Conservation (phyloP, 441 rosid genomes). For the Arabidopsis lyrata region DNA sequence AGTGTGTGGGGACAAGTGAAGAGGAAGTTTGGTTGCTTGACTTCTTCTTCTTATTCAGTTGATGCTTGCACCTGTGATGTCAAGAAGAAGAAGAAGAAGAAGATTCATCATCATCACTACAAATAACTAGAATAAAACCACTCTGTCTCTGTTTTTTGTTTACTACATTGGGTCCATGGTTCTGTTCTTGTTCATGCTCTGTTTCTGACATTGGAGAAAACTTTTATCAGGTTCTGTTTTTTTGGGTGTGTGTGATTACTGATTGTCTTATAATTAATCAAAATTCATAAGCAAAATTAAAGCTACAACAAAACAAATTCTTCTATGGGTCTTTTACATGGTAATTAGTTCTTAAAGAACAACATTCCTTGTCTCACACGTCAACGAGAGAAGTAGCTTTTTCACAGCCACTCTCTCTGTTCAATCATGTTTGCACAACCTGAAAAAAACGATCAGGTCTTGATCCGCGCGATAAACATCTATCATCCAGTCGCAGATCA, state of each 20-base stretch:
- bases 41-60: slow-evolving; percentile 39
- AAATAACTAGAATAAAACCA: background rate
- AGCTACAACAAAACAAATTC: slow-evolving; percentile 28
- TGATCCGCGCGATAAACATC: slow-evolving; percentile 17
- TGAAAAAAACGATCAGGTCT: slow-evolving; percentile 10
- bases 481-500: slow-evolving; percentile 25
- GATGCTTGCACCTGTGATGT: slow-evolving; percentile 58
- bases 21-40: slow-evolving; percentile 84
- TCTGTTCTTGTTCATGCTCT: slow-evolving; percentile 22
- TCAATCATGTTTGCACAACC: slow-evolving; percentile 30
- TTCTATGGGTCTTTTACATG: slow-evolving; percentile 27
- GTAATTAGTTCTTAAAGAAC: slow-evolving; percentile 37
- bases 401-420: slow-evolving; percentile 19
- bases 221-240: background rate
- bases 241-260: background rate
- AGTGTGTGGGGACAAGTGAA: slow-evolving; percentile 81
- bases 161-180: background rate
- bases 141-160: slow-evolving; percentile 1
- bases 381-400: slow-evolving; percentile 16
- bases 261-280: background rate
- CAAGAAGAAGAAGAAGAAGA: slow-evolving; percentile 66
- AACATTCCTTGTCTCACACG: slow-evolving; percentile 36
- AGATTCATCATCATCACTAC: slow-evolving; percentile 48
- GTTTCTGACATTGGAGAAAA: slow-evolving; percentile 31
- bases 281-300: slow-evolving; percentile 24